Evolutionary conservation across 2,329 filamentous ascomycete genomes (phyloP), one percentile per base, ranked within the genome.

Genomic region (Phyllosticta paracitricarpa): DNA sequence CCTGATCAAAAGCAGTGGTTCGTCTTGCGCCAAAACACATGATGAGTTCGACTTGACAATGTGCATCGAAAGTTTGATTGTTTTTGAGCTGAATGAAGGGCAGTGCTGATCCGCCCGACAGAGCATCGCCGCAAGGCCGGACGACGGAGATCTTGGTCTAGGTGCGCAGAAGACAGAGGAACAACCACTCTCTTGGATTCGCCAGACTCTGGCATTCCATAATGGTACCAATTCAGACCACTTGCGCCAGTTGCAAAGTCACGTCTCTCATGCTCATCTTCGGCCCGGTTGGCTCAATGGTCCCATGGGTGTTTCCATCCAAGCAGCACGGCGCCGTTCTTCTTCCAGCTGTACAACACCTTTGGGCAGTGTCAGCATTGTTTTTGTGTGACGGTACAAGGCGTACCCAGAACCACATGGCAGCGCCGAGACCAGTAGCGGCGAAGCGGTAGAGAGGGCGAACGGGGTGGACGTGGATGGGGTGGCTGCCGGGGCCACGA

Each of bases 341-440:
- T 89, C 85, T 93, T 96, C 70, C 91, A 91, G 71, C 94, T 86
- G 80, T 97, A 97, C 86, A 97, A 91, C 73, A 97, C 79, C 92
- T 96, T 70, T 35, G 25, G 10, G 51, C 55, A 19, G 54, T 24
- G 60, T 62, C 52, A 62, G 60, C 52, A 35, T 17, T 40, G 33
- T 56, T 30, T 8, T 8, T 7, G 0, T 19, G 10, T 14, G n/a
- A 24, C 6, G n/a, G 3, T 17, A 25, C 54, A 62, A 63, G 61
- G 80, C 88, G 72, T 84, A 97, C 92, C 76, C 94, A 99, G 79
- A 99, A 97, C 94, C 94, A 99, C 94, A 97, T 99, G 78, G 89
- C 89, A 61, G 94, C 94, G 68, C 91, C 89, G 65, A 99, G 82
- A 64, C 87, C 89, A 54, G 91, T 97, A 55, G 89, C 93, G 62